phyloP scores from a whole-genome alignment of 208 protist species.

The Tritrichomonas foetus region DNA sequence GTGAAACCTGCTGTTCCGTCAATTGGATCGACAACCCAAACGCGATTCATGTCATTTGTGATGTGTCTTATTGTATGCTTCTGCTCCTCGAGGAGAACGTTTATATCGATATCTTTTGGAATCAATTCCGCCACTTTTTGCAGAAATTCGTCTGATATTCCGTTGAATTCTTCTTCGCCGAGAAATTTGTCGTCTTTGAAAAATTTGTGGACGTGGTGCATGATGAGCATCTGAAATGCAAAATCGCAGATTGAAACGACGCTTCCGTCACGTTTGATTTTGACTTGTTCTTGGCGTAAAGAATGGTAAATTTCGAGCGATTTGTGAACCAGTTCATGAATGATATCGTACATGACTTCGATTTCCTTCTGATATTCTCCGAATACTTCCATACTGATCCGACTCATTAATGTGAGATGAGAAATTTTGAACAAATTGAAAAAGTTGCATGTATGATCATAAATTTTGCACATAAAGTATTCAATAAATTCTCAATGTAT shows the following conservation, averaged over 20 bases:
- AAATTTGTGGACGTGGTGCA: neutral
- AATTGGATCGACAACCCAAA: slow-evolving; percentile 29
- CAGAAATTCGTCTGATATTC: neutral
- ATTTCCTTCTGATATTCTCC: neutral
- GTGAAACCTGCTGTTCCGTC: slow-evolving; percentile 28
- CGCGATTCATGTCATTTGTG: neutral
- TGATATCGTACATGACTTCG: neutral
- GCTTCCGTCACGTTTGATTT: neutral
- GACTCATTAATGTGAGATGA: no score
- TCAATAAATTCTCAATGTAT: no score
- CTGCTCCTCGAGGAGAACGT: neutral
- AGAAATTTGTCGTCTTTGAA: neutral
- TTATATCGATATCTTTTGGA: neutral
- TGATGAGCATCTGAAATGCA: neutral
- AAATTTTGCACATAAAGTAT: no score
- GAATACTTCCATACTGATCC: no score
- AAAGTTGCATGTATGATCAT: no score
- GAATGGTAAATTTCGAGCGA: no score
- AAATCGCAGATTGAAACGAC: slow-evolving; percentile 4
- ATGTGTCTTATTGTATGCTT: neutral
- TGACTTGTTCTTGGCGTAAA: neutral
- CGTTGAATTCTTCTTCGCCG: neutral
- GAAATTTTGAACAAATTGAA: no score
- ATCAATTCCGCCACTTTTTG: neutral
- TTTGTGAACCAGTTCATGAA: no score